These are phyloP conservation scores for Sambucus nigra DNA, from an alignment of 129 eudicot species.

Conservation along the genomic window DNA sequence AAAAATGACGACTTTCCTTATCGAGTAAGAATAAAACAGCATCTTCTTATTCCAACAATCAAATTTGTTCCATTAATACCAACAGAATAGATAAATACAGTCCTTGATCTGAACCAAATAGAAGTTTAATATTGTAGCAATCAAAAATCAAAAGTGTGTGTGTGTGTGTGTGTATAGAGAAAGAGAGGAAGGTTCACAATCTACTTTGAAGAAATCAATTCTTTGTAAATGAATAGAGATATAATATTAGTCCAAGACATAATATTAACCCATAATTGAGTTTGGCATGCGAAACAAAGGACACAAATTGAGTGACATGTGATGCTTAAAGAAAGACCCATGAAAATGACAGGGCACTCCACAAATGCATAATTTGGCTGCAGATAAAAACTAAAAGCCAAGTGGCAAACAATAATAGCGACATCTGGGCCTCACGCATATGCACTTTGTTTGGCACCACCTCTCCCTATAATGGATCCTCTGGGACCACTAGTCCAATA, in stretches of 20 bases:
- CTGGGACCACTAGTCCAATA: constrained; percentile 20
- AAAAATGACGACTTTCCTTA: too few relatives aligned
- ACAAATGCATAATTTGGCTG: constrained; percentile 10
- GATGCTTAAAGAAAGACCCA: background rate
- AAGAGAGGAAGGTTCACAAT: too few relatives aligned
- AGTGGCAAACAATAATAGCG: constrained; percentile 23
- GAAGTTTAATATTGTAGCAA: too few relatives aligned
- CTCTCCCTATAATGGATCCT: constrained; percentile 9
- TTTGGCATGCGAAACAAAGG: background rate
- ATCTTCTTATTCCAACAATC: too few relatives aligned
- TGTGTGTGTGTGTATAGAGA: too few relatives aligned
- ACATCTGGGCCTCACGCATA: constrained; percentile 13
- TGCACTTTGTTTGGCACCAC: constrained; percentile 8
- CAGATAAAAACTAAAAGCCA: background rate
- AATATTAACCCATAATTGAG: background rate
- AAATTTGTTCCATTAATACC: too few relatives aligned
- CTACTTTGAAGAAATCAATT: too few relatives aligned
- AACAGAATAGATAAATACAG: too few relatives aligned
- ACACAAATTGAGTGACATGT: background rate
- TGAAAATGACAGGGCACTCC: constrained; percentile 24
- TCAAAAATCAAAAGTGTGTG: too few relatives aligned
- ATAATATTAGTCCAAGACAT: background rate
- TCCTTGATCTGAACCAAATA: too few relatives aligned
- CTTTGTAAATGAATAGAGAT: too few relatives aligned
- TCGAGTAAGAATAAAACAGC: too few relatives aligned